These are phyloP conservation scores for Candida bentonensis DNA, from an alignment of 805 yeast species.

Conservation along the genomic window DNA sequence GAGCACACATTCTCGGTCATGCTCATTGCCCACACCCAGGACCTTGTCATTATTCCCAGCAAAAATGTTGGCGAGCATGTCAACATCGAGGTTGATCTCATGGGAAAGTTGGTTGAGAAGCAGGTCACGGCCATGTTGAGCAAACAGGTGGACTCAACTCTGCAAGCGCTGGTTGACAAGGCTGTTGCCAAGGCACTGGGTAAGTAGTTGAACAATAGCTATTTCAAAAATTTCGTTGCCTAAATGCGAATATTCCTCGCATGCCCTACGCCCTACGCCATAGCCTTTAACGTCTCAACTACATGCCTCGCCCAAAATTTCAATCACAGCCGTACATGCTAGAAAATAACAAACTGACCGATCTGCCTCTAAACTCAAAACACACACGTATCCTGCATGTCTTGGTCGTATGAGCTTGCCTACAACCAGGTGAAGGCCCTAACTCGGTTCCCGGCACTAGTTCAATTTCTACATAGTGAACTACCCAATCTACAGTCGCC, in stretches of 20 bases:
- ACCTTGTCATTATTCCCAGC: conserved; percentile 55
- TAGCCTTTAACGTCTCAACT: too few relatives aligned
- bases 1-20: conserved; percentile 57
- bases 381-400: too few relatives aligned
- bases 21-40: conserved; percentile 87
- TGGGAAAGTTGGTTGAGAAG: conserved; percentile 82
- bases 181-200: conserved; percentile 32
- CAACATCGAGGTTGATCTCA: conserved; percentile 88
- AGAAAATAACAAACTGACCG: too few relatives aligned
- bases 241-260: too few relatives aligned
- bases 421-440: not conserved
- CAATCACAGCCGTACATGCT: not conserved
- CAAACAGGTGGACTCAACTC: conserved; percentile 31
- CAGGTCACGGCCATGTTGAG: conserved; percentile 56
- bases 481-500: not conserved
- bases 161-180: conserved; percentile 35
- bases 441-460: not conserved
- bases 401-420: not conserved
- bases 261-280: too few relatives aligned
- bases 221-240: too few relatives aligned
- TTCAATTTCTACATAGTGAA: not conserved
- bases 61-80: conserved; percentile 53
- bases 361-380: too few relatives aligned
- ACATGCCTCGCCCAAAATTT: too few relatives aligned
- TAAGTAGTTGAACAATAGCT: not conserved